Percentiles rank a stretch among this genome's conserved stretches.
Evolutionary conservation across 2,329 filamentous ascomycete genomes (phyloP).

Genomic region (Aureobasidium sp.): DNA sequence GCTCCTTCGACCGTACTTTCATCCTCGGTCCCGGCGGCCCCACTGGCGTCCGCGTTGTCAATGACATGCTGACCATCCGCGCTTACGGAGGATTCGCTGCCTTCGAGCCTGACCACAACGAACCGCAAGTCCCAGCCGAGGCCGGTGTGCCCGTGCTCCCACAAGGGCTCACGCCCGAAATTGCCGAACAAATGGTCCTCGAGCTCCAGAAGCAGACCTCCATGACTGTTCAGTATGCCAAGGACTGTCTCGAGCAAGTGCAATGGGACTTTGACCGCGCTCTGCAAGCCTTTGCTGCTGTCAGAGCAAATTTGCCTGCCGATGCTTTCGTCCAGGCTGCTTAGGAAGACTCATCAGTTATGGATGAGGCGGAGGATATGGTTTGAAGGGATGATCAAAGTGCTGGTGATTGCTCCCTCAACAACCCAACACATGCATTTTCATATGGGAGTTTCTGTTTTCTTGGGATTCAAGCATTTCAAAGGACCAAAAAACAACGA

Average conservation of each 20-base stretch:
- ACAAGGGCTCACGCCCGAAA: conserved; percentile 21
- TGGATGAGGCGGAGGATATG: conserved; percentile 1
- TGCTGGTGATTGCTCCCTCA: neutral
- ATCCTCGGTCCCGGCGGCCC: conserved; percentile 65
- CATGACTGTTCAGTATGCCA: conserved; percentile 71
- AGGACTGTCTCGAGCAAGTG: conserved; percentile 70
- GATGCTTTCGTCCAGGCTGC: conserved; percentile 29
- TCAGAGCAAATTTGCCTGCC: conserved; percentile 49
- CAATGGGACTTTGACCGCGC: conserved; percentile 74
- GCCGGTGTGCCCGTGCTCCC: conserved; percentile 18
- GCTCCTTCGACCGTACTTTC: conserved; percentile 77
- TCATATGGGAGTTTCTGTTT: neutral
- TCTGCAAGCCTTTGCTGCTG: conserved; percentile 62
- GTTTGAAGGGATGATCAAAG: neutral
- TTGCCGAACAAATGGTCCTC: conserved; percentile 48
- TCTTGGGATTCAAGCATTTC: neutral
- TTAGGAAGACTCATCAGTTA: neutral
- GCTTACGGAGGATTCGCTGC: conserved; percentile 52
- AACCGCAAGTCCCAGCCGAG: conserved; percentile 19
- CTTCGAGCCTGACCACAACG: conserved; percentile 34
- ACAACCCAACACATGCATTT: neutral
- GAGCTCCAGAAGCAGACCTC: conserved; percentile 69
- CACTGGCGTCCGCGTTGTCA: conserved; percentile 63
- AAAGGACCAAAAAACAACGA: conserved; percentile 4
- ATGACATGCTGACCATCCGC: conserved; percentile 67